Conservation (phyloP, 805 yeast species). For the Saccharomyces jurei region DNA sequence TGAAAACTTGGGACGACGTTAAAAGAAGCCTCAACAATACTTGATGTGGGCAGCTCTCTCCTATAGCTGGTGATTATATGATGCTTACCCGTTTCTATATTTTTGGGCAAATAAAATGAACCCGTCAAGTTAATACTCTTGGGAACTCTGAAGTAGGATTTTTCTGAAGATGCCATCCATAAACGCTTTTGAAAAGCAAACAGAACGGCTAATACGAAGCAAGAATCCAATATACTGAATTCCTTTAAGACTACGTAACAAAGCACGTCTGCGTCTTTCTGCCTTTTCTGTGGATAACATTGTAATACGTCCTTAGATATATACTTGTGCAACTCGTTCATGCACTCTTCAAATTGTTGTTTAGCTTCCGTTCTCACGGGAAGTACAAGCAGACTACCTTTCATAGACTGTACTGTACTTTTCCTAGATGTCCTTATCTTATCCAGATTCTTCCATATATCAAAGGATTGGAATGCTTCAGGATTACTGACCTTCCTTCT, state of each 20-base stretch:
- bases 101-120: slow-evolving; percentile 11
- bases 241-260: slow-evolving; percentile 8
- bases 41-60: background rate
- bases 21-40: background rate
- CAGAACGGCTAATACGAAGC: slow-evolving; percentile 13
- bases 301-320: slow-evolving; percentile 12
- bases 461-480: slow-evolving; percentile 14
- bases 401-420: slow-evolving; percentile 7
- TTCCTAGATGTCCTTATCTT: slow-evolving; percentile 10
- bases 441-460: slow-evolving; percentile 21
- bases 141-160: slow-evolving; percentile 10
- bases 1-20: slow-evolving; percentile 9
- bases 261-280: slow-evolving; percentile 1
- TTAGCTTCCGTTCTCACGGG: background rate
- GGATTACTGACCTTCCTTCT: background rate
- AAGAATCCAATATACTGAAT: slow-evolving; percentile 18
- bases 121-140: slow-evolving; percentile 11
- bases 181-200: slow-evolving; percentile 11
- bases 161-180: slow-evolving; percentile 6
- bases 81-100: background rate
- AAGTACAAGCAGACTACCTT: slow-evolving; percentile 12
- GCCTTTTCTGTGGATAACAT: background rate
- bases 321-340: slow-evolving; percentile 12
- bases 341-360: slow-evolving; percentile 4
- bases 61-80: background rate